Base-by-base conservation (phyloP, 495 filamentous ascomycete genomes). In the Neurospora hispaniola region DNA sequence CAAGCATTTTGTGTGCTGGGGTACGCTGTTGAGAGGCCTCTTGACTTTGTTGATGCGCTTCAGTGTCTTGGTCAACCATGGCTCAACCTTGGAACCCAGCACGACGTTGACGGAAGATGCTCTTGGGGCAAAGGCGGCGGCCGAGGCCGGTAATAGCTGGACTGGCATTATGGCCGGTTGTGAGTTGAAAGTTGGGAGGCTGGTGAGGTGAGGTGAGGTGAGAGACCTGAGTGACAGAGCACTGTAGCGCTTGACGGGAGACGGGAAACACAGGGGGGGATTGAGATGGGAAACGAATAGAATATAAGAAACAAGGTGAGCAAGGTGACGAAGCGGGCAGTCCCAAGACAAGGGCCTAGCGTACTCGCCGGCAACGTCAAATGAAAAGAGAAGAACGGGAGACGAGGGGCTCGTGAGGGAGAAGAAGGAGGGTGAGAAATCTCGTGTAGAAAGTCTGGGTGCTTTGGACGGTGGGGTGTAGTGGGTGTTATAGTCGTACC, bases 21-120 rank as follows among this genome's bases (percentile, higher is more conserved):
- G 92, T 42, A 97, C 93, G 82, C 94, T 98, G 86, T 99, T 99
- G 80, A 99, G 85, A 76, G 96, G 96, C 77, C 96, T 91, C 88
- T 99, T 99, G 82, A 98, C 89, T 74, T 93, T 90, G 86, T 98
- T 98, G 83, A 97, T 94, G 80, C 96, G 90, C 86, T 99, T 99
- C 76, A 99, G 85, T 23, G 96, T 97, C 75, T 92, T 91, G 7
- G 96, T 99, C 82, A 99, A 88, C 95, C 96, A 99, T 71, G 94
- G 93, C 85, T 97, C 96, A 77, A 98, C 93, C 86, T 94, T 97
- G 78, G 90, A 91, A 77, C 91, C 93, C 76, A 99, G 86, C 76
- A 99, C 96, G 75, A 99, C 91, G 79, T 94, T 99, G 74, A 95
- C 94, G n/a, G 94, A 91, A 4, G 93, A 92, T 54, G 87, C 87